phyloP scores from a whole-genome alignment of 2,329 filamentous ascomycete genomes.

The Cladosporium sp. region DNA sequence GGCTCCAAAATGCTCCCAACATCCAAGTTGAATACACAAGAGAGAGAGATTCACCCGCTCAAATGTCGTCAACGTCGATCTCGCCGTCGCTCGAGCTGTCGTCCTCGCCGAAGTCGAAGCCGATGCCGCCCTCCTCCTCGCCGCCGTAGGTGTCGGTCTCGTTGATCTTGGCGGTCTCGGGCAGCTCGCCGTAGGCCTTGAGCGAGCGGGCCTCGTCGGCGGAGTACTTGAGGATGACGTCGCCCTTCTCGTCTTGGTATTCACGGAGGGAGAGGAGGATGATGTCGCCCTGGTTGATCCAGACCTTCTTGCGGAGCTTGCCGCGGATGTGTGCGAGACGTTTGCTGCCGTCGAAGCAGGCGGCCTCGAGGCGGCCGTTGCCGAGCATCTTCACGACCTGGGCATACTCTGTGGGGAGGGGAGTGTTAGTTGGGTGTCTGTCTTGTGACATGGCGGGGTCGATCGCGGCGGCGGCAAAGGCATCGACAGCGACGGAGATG shows the following conservation, averaged over 20 bases:
- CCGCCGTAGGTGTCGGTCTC: conserved; percentile 93
- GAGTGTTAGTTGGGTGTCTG: conserved; percentile 15
- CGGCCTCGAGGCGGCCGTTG: conserved; percentile 87
- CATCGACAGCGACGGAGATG: background rate
- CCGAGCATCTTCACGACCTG: conserved; percentile 95
- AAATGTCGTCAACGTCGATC: conserved; percentile 95
- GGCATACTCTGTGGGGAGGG: conserved; percentile 60
- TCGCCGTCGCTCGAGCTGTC: conserved; percentile 64
- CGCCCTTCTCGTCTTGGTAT: conserved; percentile 91
- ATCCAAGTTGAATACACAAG: background rate
- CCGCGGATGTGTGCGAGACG: conserved; percentile 82
- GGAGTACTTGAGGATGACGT: conserved; percentile 92
- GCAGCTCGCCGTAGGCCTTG: conserved; percentile 96
- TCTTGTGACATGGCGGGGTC: background rate
- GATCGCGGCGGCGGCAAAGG: background rate
- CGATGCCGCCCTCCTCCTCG: conserved; percentile 90
- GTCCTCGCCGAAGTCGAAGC: conserved; percentile 99
- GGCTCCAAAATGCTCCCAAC: background rate
- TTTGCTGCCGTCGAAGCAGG: conserved; percentile 93
- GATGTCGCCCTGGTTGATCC: conserved; percentile 98
- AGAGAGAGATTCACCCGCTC: conserved; percentile 18
- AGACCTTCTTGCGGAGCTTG: conserved; percentile 99
- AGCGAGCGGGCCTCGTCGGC: conserved; percentile 91
- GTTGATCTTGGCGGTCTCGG: conserved; percentile 99
- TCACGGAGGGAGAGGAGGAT: conserved; percentile 83